Evolutionary conservation across 257 asterid genomes (phyloP).

Genomic region (Gardenia jasminoides): DNA sequence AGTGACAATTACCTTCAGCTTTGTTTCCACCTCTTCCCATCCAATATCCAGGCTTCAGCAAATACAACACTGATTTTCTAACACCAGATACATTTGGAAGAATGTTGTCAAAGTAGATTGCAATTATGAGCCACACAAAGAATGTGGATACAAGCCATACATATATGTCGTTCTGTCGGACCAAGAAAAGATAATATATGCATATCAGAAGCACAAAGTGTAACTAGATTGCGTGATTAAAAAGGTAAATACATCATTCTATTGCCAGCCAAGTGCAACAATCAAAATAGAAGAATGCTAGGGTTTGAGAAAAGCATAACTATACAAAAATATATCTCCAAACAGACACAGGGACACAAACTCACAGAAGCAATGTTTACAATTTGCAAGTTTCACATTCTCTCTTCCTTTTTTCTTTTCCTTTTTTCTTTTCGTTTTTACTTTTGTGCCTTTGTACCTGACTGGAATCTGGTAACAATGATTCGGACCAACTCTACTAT

Average conservation of each 20-base stretch:
- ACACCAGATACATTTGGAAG: conserved; percentile 83
- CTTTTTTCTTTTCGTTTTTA: too few species aligned
- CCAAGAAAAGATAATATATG: conserved; percentile 7
- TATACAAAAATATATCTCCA: background rate
- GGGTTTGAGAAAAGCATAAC: background rate
- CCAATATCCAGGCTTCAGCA: conserved; percentile 85
- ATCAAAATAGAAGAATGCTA: background rate
- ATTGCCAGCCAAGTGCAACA: background rate
- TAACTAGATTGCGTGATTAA: background rate
- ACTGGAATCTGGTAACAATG: background rate
- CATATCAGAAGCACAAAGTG: background rate
- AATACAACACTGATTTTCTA: conserved; percentile 70
- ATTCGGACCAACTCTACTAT: background rate
- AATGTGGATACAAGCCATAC: conserved; percentile 65
- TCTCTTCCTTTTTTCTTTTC: background rate
- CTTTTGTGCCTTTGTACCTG: too few species aligned
- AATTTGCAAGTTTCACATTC: background rate
- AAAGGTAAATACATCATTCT: background rate
- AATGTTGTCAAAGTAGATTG: conserved; percentile 87
- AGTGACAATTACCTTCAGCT: conserved; percentile 52
- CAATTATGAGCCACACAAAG: conserved; percentile 69
- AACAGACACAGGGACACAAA: background rate
- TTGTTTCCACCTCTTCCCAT: conserved; percentile 85
- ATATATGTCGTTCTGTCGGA: conserved; percentile 69
- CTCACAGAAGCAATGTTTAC: background rate